Conservation (phyloP, 192 early-diverging fungal species). For the Coemansia sp. region DNA sequence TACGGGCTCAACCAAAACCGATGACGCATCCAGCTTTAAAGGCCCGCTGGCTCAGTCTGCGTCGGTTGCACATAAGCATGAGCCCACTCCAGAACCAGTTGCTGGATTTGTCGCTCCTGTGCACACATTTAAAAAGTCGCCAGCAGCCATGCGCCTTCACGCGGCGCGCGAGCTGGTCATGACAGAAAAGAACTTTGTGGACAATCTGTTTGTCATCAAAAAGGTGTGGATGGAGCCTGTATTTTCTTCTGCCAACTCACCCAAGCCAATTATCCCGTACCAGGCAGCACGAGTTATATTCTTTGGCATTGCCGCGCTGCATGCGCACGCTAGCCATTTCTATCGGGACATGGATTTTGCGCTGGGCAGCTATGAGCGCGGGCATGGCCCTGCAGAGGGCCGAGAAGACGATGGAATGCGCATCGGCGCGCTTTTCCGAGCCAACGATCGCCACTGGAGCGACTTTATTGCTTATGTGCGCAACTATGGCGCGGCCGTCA, state of each 20-base stretch:
- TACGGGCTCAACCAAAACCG: conserved; percentile 21
- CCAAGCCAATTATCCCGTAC: conserved; percentile 53
- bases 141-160: conserved; percentile 49
- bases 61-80: background rate
- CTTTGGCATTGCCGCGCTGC: conserved; percentile 41
- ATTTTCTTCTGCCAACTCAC: conserved; percentile 50
- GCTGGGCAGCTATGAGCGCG: conserved; percentile 45
- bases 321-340: conserved; percentile 49
- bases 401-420: conserved; percentile 43
- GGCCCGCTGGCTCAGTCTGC: background rate
- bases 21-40: conserved; percentile 7
- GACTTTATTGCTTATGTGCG: conserved; percentile 51
- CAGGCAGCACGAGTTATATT: conserved; percentile 48
- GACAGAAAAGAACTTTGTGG: conserved; percentile 55
- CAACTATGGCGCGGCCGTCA: conserved; percentile 48
- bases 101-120: background rate
- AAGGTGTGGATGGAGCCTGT: conserved; percentile 56
- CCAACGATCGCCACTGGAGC: conserved; percentile 45
- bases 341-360: conserved; percentile 52
- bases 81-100: background rate
- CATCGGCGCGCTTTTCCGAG: conserved; percentile 45
- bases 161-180: conserved; percentile 50
- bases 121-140: conserved; percentile 17
- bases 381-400: conserved; percentile 6
- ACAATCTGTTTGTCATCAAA: conserved; percentile 54